A percentile compares a stretch with the other conserved stretches of the same genome.
Evolutionary conservation across 192 early-diverging fungal genomes (phyloP).

Genomic region (Thamnidium elegans): DNA sequence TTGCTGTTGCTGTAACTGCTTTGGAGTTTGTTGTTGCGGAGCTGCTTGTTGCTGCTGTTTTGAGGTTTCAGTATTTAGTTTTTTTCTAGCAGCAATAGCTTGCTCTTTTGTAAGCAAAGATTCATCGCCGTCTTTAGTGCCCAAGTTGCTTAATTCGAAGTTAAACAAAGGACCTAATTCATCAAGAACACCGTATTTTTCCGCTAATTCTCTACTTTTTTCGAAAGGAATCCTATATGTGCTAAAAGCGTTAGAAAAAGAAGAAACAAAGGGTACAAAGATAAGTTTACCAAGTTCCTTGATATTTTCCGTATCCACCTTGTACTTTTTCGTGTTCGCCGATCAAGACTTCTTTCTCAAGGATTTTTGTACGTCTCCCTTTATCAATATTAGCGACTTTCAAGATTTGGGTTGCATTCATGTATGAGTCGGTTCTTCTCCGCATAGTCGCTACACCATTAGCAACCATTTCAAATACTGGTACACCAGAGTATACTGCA

Average conservation of each 20-base stretch:
- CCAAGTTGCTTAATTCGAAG: slow-evolving; percentile 46
- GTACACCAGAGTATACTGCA: slow-evolving; percentile 61
- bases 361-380: slow-evolving; percentile 80
- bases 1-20: neutral
- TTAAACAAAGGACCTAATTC: slow-evolving; percentile 78
- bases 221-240: slow-evolving; percentile 76
- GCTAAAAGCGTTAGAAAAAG: neutral
- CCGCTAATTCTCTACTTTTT: slow-evolving; percentile 77
- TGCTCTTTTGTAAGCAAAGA: slow-evolving; percentile 30
- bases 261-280: neutral
- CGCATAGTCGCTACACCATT: slow-evolving; percentile 77
- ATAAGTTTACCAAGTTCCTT: slow-evolving; percentile 72
- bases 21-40: neutral
- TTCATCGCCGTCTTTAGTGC: slow-evolving; percentile 4
- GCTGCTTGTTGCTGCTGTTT: neutral
- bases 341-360: slow-evolving; percentile 79
- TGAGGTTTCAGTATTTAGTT: neutral
- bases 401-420: slow-evolving; percentile 93
- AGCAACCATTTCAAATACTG: slow-evolving; percentile 79
- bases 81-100: slow-evolving; percentile 8
- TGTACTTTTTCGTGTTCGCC: slow-evolving; percentile 90
- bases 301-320: slow-evolving; percentile 94
- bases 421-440: slow-evolving; percentile 70
- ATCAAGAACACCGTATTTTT: slow-evolving; percentile 71
- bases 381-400: slow-evolving; percentile 88